Percentiles rank a stretch among this genome's conserved stretches.
Evolutionary conservation across 1,284 basidiomycete species (phyloP).

Genomic region (Rhodotorula mucilaginosa): DNA sequence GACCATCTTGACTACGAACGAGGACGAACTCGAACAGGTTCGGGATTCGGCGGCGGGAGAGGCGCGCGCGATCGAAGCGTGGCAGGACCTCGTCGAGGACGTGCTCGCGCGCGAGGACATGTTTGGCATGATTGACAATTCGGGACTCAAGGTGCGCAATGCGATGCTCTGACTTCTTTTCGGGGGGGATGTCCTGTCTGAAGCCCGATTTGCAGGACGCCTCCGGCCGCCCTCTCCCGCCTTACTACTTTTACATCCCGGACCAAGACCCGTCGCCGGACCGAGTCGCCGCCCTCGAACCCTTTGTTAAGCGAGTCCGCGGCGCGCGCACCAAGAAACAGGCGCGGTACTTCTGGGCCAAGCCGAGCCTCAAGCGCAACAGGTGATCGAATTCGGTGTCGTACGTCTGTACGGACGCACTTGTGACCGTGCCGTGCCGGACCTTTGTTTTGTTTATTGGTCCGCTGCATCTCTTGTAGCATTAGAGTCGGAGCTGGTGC

Average conservation of each 20-base stretch:
- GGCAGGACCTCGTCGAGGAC: constrained; percentile 29
- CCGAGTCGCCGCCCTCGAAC: constrained; percentile 38
- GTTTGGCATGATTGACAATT: constrained; percentile 39
- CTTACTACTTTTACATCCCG: constrained; percentile 36
- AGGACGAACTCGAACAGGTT: constrained; percentile 10
- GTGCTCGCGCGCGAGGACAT: constrained; percentile 24
- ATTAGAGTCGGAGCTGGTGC: too few relatives aligned
- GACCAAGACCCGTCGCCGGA: constrained; percentile 29
- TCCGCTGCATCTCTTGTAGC: too few relatives aligned
- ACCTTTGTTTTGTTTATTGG: too few relatives aligned
- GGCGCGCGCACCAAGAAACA: constrained; percentile 28
- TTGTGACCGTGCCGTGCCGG: too few relatives aligned
- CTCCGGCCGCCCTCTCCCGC: constrained; percentile 27
- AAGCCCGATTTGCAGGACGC: constrained; percentile 23
- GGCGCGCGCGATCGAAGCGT: constrained; percentile 28
- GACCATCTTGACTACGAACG: constrained; percentile 18
- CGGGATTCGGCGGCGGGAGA: constrained; percentile 18
- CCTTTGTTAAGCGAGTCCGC: constrained; percentile 40
- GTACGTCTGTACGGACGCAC: not conserved
- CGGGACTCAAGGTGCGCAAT: constrained; percentile 28
- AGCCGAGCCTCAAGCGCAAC: constrained; percentile 28
- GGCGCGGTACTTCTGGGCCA: constrained; percentile 35
- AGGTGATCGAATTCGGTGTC: not conserved
- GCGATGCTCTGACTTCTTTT: not conserved
- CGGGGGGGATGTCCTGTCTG: too few relatives aligned